Base-by-base conservation (phyloP, 164 flowering plant genomes). In the Nelumbo lutea region DNA sequence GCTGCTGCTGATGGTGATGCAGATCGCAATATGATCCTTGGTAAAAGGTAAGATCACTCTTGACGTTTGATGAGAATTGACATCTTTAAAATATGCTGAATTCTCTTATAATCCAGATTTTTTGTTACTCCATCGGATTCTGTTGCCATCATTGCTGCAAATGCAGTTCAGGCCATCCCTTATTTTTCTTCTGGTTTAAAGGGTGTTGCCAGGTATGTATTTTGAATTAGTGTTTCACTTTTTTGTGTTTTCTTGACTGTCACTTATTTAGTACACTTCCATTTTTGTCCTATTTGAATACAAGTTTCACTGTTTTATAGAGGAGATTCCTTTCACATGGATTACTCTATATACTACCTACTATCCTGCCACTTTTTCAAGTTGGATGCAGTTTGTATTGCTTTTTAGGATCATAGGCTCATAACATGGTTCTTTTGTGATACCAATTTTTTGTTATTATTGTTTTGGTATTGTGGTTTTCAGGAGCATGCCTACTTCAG, bases 1-100 rank as follows among this genome's bases (percentile, higher is more conserved):
- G 99, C 98, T 68, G 99, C 99, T 81, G 96, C 96, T 75, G 99
- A 96, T 82, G 99, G 99, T 81, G 98, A 96, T 80, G 99, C 98
- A 27, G 99, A 96, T 77, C 90, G 99, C 61, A 96, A 93, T 76
- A 96, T 96, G 99, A 64, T 96, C 77, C 96, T 96, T 73, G 99
- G 99, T 42, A 96, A 93, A 85, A 89, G 98, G 97, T 93, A 79
- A 42, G 50, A 48, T 46, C 43, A 2, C 8, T 52, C 69, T 7
- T 42, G n/a, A 44, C 59, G 51, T 59, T 52, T 58, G 58, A 7
- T 62, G 41, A 15, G 48, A 65, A 57, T 59, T 7, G 42, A 27
- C 45, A 51, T 62, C 9, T 62, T 9, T 6, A 47, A 5, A 9
- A n/a, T 13, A 44, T 46, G 46, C 64, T 53, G 57, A 1, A 64